Percentiles rank a stretch among this genome's conserved stretches.
Evolutionary conservation across 1,284 basidiomycete species (phyloP).

Genomic region (Pholiota adiposa): DNA sequence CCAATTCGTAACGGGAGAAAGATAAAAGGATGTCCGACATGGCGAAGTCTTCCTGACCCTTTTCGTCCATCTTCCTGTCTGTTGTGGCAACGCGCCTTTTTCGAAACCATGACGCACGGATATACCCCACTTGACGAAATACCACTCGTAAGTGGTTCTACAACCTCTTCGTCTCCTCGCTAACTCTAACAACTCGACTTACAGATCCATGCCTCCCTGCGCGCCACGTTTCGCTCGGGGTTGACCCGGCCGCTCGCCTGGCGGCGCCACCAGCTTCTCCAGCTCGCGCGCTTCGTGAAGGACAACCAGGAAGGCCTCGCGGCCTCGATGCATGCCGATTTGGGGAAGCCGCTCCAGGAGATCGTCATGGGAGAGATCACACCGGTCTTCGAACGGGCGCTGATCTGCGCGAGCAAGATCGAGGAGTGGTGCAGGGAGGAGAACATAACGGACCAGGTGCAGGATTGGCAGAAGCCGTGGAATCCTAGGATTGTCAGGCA

Average conservation of each 20-base stretch:
- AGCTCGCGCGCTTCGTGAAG: conserved; percentile 40
- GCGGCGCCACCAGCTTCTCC: conserved; percentile 40
- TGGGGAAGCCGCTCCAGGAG: conserved; percentile 39
- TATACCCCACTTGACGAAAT: conserved; percentile 32
- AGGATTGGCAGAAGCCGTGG: conserved; percentile 38
- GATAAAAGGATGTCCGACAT: neutral
- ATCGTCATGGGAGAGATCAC: conserved; percentile 33
- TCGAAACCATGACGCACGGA: conserved; percentile 4
- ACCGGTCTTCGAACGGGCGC: conserved; percentile 30
- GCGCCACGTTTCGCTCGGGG: conserved; percentile 32
- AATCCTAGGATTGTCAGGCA: conserved; percentile 65
- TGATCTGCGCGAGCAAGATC: conserved; percentile 35
- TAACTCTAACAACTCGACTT: neutral
- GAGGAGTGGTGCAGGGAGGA: conserved; percentile 35
- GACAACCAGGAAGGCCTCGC: conserved; percentile 38
- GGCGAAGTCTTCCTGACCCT: neutral
- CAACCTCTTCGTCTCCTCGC: neutral
- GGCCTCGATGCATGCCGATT: conserved; percentile 35
- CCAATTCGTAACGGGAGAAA: neutral
- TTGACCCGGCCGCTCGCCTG: conserved; percentile 34
- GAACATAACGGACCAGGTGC: conserved; percentile 19
- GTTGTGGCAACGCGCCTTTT: neutral
- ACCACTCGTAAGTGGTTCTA: conserved; percentile 20
- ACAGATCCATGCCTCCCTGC: conserved; percentile 32
- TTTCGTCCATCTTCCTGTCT: neutral